These are phyloP conservation scores for Athelia psychrophila DNA, from an alignment of 1,284 basidiomycete genomes.

Conservation along the genomic window DNA sequence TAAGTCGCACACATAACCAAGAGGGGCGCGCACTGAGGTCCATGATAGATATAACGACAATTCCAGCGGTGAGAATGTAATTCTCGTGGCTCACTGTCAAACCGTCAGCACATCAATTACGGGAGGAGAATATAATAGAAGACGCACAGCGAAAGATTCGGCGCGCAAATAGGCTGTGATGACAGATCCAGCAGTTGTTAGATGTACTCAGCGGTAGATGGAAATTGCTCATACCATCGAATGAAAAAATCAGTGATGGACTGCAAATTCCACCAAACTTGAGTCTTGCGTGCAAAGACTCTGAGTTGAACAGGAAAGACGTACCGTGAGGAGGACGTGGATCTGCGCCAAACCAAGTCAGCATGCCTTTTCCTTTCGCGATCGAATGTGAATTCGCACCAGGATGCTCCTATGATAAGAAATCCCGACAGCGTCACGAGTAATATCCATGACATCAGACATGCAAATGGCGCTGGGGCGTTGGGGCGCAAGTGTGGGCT, in stretches of 20 bases:
- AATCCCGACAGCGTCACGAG: too few relatives aligned
- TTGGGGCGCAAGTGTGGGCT: too few relatives aligned
- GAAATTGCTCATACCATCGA: background rate
- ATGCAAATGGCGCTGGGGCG: too few relatives aligned
- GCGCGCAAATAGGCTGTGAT: background rate
- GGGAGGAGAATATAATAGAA: background rate
- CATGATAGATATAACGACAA: slow-evolving; percentile 11
- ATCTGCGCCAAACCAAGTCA: background rate
- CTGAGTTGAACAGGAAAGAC: background rate
- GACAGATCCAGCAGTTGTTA: background rate
- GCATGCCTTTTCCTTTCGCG: slow-evolving; percentile 22
- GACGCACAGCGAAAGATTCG: background rate
- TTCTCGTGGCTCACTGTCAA: background rate
- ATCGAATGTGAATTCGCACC: slow-evolving; percentile 48
- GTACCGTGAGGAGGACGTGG: background rate
- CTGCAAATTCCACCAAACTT: background rate
- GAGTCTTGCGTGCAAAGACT: too few relatives aligned
- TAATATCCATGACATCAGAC: too few relatives aligned
- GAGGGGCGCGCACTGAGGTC: slow-evolving; percentile 38
- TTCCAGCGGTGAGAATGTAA: background rate
- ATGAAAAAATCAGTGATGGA: background rate
- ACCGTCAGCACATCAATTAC: background rate
- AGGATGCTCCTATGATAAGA: too few relatives aligned
- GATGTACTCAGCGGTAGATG: too few relatives aligned
- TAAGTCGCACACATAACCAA: background rate